Base-by-base conservation (phyloP, 1,284 basidiomycete genomes). In the Apiotrichum veenhuisii region DNA sequence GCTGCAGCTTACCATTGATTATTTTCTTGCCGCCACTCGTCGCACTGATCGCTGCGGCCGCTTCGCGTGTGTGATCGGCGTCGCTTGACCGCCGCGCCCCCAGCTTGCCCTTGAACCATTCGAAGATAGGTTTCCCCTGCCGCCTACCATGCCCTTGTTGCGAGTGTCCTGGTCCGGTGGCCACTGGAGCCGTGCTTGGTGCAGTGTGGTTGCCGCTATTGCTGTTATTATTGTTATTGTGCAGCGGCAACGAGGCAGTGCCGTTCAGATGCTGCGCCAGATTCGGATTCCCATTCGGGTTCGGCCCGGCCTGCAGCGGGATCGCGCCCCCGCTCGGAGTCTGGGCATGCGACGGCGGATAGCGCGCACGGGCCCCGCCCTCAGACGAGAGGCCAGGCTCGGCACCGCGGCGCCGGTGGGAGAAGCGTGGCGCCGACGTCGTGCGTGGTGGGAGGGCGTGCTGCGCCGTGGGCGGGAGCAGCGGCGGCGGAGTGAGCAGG, bases 81-180 rank as follows among this genome's bases (percentile, higher is more conserved):
- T 65, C 30, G 60, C 68, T 55, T 61, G 43, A 44, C 25, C 72
- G 64, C 0, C 66, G 62, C 9, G 62, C 64, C 11, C 68, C 71
- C 18, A 93, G 80, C 75, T 94, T 94, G 64, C 89, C 85, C 64
- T 91, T 87, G 64, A 94, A 85, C 91, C 91, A 94, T 65, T 90
- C 89, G 68, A 93, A 87, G 65, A 94, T 86, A 3, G 91, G 91
- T 73, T 91, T 90, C 40, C 57, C 64, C 33, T 53, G 52, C 9
- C 38, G 22, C 17, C 49, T n/a, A 37, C 20, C 27, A 25, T 14
- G 22, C 33, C 10, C 46, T 33, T 36, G 46, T 10, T 11, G 27
- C 22, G 27, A 3, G 8, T 9, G 30, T 15, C n/a, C n/a, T 10
- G 8, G n/a, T 10, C n/a, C 9, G 20, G 40, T 8, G 2, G 40